Evolutionary conservation across 1,284 basidiomycete species (phyloP).

Genomic region (Boletus semigastroideus): DNA sequence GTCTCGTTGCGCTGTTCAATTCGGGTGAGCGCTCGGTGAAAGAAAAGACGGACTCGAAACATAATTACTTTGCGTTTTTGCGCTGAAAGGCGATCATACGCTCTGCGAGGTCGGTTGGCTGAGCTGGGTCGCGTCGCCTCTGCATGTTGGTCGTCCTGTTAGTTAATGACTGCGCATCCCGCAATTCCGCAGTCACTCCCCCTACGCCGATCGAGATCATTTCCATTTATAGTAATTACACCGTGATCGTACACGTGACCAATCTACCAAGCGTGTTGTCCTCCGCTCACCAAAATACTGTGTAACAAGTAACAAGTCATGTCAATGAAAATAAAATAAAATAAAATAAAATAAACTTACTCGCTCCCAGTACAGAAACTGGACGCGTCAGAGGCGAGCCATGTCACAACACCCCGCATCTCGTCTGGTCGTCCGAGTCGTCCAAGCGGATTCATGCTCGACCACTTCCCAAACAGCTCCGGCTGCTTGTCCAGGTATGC

Average conservation of each 20-base stretch:
- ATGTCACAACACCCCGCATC: conserved; percentile 72
- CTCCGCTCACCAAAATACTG: conserved; percentile 71
- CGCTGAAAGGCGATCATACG: conserved; percentile 64
- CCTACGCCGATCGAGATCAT: conserved; percentile 36
- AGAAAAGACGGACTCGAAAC: too few relatives aligned
- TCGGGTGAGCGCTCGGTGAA: too few relatives aligned
- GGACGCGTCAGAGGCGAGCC: conserved; percentile 80
- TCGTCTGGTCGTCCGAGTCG: conserved; percentile 77
- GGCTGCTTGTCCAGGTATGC: conserved; percentile 73
- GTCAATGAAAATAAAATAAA: not conserved
- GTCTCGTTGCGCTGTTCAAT: conserved; percentile 48
- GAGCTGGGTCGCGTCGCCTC: conserved; percentile 31
- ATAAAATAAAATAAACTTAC: conserved; percentile 42
- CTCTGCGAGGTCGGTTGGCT: conserved; percentile 67
- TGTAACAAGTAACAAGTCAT: too few relatives aligned
- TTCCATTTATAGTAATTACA: conserved; percentile 20
- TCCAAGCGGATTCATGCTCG: conserved; percentile 72
- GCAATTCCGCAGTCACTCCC: conserved; percentile 29
- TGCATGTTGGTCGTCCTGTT: not conserved
- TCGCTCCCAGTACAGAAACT: conserved; percentile 78
- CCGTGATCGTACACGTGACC: conserved; percentile 11
- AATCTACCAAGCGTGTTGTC: conserved; percentile 65
- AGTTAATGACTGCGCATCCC: conserved; percentile 21
- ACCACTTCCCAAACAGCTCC: conserved; percentile 69
- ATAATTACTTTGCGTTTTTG: conserved; percentile 62